Conservation (phyloP, 2,329 filamentous ascomycete genomes). For the Myotisia sp. region DNA sequence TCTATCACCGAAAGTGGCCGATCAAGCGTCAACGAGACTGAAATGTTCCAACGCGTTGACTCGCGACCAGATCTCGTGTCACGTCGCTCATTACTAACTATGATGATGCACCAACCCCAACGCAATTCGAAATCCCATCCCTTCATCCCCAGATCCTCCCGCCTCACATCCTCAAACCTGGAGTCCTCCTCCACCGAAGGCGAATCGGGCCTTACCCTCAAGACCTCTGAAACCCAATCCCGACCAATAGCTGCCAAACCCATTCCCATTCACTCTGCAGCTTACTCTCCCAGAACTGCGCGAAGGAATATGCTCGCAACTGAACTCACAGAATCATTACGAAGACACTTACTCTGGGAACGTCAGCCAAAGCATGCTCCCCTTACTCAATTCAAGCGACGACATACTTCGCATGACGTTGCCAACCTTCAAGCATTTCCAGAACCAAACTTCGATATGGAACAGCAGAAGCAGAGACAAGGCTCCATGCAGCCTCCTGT, state of each 20-base stretch:
- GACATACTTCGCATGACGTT: conserved; percentile 82
- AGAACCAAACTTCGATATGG: conserved; percentile 38
- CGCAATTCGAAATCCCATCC: too few species aligned
- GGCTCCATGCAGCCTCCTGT: conserved; percentile 13
- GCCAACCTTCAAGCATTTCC: conserved; percentile 76
- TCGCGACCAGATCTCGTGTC: conserved; percentile 75
- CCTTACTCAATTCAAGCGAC: conserved; percentile 65
- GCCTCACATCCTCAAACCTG: neutral
- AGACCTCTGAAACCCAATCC: conserved; percentile 51
- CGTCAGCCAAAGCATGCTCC: conserved; percentile 86
- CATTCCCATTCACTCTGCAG: conserved; percentile 41
- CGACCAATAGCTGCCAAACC: conserved; percentile 69
- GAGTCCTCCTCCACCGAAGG: conserved; percentile 25
- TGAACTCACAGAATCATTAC: conserved; percentile 82
- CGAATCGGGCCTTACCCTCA: conserved; percentile 38
- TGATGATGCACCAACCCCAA: conserved; percentile 71
- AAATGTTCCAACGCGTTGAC: conserved; percentile 79
- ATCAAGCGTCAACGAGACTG: conserved; percentile 65
- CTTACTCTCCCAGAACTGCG: conserved; percentile 80
- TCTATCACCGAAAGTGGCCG: conserved; percentile 69
- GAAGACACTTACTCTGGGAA: conserved; percentile 86
- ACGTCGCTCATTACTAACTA: conserved; percentile 73
- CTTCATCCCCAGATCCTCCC: conserved; percentile 40
- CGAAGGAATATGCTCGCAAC: conserved; percentile 90
- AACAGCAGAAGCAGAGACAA: conserved; percentile 29